Percentiles rank a stretch among this genome's conserved stretches.
These are phyloP conservation scores for Boletus vermiculosoides DNA, from an alignment of 768 basidiomycete species.

Conservation along the genomic window DNA sequence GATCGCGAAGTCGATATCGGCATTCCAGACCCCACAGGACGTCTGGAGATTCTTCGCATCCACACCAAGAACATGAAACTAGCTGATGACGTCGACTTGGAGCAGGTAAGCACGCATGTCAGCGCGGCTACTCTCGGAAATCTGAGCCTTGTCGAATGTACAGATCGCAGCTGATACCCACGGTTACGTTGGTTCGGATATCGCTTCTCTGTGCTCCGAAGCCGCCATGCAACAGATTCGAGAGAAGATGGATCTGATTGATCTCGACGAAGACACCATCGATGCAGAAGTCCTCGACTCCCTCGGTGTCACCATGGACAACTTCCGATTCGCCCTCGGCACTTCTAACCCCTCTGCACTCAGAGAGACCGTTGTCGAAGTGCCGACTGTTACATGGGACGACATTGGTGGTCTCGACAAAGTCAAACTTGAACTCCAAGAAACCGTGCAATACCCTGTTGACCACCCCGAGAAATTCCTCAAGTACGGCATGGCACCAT, in stretches of 20 bases:
- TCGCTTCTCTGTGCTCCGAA: constrained; percentile 97
- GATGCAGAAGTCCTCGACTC: constrained; percentile 99
- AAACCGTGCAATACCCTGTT: constrained; percentile 99
- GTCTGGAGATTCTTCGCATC: constrained; percentile 97
- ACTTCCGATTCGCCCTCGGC: constrained; percentile 99
- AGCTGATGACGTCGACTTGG: constrained; percentile 93
- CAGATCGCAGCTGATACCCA: constrained; percentile 99
- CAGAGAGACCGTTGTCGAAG: constrained; percentile 98
- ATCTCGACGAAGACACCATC: constrained; percentile 96
- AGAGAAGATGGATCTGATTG: constrained; percentile 99
- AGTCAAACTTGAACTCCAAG: constrained; percentile 98
- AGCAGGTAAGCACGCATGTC: constrained; percentile 56
- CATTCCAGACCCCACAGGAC: constrained; percentile 98
- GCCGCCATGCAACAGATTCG: constrained; percentile 99
- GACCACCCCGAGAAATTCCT: constrained; percentile 99
- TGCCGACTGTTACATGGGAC: constrained; percentile 98
- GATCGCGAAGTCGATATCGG: constrained; percentile 99
- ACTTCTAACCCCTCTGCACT: constrained; percentile 97
- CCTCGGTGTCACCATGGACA: constrained; percentile 99
- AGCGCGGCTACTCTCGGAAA: not conserved
- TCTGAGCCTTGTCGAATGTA: constrained; percentile 7
- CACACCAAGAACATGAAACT: constrained; percentile 99
- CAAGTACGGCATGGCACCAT: constrained; percentile 99
- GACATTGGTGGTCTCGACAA: constrained; percentile 99
- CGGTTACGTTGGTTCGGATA: constrained; percentile 98